phyloP scores from a whole-genome alignment of 169 alveolate species.

The Miamiensis avidus region DNA sequence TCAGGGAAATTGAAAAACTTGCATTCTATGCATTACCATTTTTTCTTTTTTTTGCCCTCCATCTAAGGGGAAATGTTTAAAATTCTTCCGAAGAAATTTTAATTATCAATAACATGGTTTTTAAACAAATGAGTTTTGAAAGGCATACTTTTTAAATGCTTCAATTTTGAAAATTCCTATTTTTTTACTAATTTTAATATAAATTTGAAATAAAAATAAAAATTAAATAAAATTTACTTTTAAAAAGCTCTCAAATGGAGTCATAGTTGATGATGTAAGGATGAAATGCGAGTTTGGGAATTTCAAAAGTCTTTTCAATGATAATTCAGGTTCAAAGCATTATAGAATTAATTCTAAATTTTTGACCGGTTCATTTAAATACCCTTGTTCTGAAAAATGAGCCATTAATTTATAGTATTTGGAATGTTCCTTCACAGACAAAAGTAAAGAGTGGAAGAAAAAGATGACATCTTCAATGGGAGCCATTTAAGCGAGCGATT shows the following conservation, averaged over 20 bases:
- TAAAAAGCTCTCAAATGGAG: background rate
- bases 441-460: background rate
- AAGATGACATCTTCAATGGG: background rate
- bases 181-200: no score
- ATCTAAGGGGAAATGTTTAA: background rate
- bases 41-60: no score
- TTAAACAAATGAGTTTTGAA: background rate
- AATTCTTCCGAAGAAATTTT: background rate
- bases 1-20: background rate
- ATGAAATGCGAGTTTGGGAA: background rate
- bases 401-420: background rate
- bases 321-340: background rate
- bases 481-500: background rate
- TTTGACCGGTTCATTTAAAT: background rate
- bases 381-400: background rate
- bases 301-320: background rate
- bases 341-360: no score
- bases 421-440: background rate
- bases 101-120: background rate
- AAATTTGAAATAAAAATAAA: no score
- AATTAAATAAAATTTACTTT: background rate
- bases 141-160: background rate
- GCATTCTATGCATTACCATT: background rate
- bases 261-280: background rate
- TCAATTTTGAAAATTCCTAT: background rate